These are phyloP conservation scores for Kandelia obovata DNA, from an alignment of 345 rosid species.

Conservation along the genomic window DNA sequence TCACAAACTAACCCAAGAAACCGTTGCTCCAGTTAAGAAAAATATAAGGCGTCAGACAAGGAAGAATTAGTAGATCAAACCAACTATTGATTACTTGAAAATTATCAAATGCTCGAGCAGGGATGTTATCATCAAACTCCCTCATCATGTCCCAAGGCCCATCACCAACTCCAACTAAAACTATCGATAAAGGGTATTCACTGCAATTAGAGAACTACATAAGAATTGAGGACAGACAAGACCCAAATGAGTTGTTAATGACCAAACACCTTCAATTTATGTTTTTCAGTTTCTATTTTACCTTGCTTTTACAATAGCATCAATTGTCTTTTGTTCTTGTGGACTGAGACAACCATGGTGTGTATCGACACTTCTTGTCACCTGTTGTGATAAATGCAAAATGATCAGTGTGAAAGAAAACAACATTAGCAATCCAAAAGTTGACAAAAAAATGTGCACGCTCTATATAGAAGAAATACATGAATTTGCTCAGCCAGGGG, in stretches of 20 bases:
- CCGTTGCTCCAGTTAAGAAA: background rate
- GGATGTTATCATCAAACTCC: constrained; percentile 95
- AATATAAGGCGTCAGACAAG: background rate
- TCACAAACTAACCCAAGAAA: constrained; percentile 63
- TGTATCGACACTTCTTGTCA: constrained; percentile 87
- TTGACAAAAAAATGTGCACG: background rate
- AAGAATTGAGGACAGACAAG: background rate
- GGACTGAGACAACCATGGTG: constrained; percentile 69
- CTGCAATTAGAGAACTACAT: constrained; percentile 36
- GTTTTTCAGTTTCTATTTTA: constrained; percentile 9
- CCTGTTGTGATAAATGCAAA: constrained; percentile 35
- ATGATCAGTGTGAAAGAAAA: background rate
- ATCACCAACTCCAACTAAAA: constrained; percentile 95
- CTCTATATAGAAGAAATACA: too few species aligned
- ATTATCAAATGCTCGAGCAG: constrained; percentile 89
- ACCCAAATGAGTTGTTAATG: background rate
- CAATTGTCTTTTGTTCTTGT: constrained; percentile 87
- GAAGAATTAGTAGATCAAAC: background rate
- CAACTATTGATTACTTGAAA: constrained; percentile 58
- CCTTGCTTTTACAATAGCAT: constrained; percentile 95
- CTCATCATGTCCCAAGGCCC: constrained; percentile 99
- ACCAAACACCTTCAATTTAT: background rate
- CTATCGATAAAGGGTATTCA: constrained; percentile 78
- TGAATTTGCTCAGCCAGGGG: background rate
- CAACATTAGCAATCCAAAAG: background rate